phyloP scores from a whole-genome alignment of 2,329 filamentous ascomycete species.

The Colletotrichum acutatum region DNA sequence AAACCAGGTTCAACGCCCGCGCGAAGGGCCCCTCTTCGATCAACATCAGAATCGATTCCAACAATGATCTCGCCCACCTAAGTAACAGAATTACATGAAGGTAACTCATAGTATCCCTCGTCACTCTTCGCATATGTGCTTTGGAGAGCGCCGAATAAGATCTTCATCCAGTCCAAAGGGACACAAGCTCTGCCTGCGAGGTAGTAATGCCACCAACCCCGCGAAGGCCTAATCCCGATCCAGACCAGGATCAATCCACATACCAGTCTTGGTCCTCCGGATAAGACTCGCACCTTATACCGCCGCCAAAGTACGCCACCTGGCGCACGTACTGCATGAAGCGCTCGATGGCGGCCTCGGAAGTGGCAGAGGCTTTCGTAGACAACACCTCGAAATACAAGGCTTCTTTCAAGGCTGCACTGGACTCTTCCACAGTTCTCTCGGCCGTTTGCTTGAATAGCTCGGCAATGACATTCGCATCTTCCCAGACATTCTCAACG shows the following conservation, averaged over 20 bases:
- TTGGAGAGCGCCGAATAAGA: too few species aligned
- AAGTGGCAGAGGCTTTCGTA: background rate
- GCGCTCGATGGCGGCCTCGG: background rate
- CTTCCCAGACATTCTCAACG: slow-evolving; percentile 5
- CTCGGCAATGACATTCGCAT: background rate
- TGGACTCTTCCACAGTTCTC: background rate
- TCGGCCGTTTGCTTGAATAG: slow-evolving; percentile 5
- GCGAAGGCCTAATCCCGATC: background rate
- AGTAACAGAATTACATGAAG: too few species aligned
- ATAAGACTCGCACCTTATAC: background rate
- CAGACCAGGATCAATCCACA: slow-evolving; percentile 1
- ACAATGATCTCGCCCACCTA: background rate
- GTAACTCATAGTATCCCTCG: too few species aligned
- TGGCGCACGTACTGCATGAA: background rate
- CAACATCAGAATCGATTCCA: background rate
- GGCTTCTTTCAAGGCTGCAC: background rate
- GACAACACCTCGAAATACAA: background rate
- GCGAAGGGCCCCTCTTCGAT: background rate
- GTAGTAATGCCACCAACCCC: background rate
- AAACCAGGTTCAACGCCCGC: background rate
- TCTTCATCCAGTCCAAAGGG: too few species aligned
- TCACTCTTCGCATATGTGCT: too few species aligned
- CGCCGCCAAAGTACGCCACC: slow-evolving; percentile 11
- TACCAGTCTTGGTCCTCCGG: background rate
- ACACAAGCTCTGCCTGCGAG: too few species aligned